phyloP scores from a whole-genome alignment of 306 rosid genomes.

The Potentilla sterilis region DNA sequence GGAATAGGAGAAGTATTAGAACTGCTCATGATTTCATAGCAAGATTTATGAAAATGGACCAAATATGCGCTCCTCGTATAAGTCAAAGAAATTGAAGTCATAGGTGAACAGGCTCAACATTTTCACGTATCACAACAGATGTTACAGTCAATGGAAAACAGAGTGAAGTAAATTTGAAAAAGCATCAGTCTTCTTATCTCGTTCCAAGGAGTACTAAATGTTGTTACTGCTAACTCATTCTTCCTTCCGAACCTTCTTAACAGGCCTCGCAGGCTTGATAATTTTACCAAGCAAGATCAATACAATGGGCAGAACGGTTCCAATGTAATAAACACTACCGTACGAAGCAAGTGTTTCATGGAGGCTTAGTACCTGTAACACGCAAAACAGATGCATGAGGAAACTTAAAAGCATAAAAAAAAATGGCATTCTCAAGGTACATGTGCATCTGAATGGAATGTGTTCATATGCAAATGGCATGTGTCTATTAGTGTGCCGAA shows the following conservation, averaged over 20 bases:
- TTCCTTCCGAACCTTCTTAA: conserved; percentile 65
- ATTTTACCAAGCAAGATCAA: conserved; percentile 57
- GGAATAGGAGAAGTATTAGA: background rate
- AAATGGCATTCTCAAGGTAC: background rate
- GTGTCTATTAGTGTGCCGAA: background rate
- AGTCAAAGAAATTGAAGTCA: conserved; percentile 24
- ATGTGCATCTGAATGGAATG: background rate
- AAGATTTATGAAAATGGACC: background rate
- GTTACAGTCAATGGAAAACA: conserved; percentile 23
- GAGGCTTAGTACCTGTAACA: conserved; percentile 76
- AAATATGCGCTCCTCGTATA: conserved; percentile 19
- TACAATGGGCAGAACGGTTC: conserved; percentile 69
- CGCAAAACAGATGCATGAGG: conserved; percentile 25
- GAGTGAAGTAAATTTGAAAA: conserved; percentile 21
- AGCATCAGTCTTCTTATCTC: conserved; percentile 27
- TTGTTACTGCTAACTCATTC: conserved; percentile 37
- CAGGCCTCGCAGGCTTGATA: conserved; percentile 71
- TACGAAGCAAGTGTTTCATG: conserved; percentile 81
- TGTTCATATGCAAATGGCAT: background rate
- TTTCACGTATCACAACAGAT: conserved; percentile 25
- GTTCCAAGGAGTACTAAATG: conserved; percentile 25
- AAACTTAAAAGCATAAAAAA: conserved; percentile 18
- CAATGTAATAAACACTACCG: conserved; percentile 75
- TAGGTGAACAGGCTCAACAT: conserved; percentile 22
- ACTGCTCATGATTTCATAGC: background rate